Percentiles rank a stretch among this genome's conserved stretches.
Evolutionary conservation across 352 stramenopile species (phyloP).

Genomic region (Achlya hypogyna): DNA sequence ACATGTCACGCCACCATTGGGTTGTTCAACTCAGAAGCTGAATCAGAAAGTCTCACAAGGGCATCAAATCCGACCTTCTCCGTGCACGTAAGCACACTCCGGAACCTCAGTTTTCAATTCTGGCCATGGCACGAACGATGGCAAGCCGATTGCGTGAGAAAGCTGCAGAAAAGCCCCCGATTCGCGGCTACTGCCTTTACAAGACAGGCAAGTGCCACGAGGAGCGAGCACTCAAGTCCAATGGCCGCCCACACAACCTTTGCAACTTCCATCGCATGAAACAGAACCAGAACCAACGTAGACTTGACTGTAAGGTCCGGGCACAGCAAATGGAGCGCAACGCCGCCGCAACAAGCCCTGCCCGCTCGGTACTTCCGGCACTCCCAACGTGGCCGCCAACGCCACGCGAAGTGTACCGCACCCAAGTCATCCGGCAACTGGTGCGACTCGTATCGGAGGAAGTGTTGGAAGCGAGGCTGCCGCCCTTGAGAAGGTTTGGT

Average conservation of each 20-base stretch:
- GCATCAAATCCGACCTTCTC: neutral
- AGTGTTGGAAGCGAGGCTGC: too few species aligned
- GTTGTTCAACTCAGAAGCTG: neutral
- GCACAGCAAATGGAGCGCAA: neutral
- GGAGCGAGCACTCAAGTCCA: constrained; percentile 78
- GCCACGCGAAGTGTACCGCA: neutral
- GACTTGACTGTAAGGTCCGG: constrained; percentile 40
- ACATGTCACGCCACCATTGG: neutral
- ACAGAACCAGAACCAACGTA: constrained; percentile 82
- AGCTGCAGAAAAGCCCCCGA: too few species aligned
- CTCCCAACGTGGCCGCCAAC: neutral
- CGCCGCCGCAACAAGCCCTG: neutral
- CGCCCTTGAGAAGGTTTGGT: too few species aligned
- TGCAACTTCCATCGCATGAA: constrained; percentile 71
- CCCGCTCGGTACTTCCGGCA: neutral
- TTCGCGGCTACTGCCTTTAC: constrained; percentile 67
- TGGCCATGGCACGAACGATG: neutral
- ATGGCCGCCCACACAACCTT: constrained; percentile 68
- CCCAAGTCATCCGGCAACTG: neutral
- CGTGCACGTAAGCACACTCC: neutral
- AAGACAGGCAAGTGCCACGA: constrained; percentile 81
- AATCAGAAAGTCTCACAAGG: neutral
- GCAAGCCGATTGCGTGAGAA: neutral
- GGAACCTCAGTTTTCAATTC: neutral
- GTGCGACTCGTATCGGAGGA: neutral